Evolutionary conservation across 768 basidiomycete species (phyloP), one percentile per base, ranked within the genome.

Genomic region (Brasilioporus rufonigricans): DNA sequence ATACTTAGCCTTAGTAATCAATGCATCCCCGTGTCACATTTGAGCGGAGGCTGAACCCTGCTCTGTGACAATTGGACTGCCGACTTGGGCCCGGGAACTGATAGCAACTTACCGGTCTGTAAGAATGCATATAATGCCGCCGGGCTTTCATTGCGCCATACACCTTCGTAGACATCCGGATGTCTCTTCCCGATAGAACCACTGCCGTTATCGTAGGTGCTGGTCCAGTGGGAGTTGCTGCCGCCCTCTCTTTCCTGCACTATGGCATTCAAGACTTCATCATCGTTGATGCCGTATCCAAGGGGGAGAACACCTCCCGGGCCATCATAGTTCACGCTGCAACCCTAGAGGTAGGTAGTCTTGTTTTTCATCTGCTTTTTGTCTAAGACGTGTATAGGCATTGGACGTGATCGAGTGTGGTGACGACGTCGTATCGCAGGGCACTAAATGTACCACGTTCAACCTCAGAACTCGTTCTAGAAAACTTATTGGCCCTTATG

Each of bases 191-290:
- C 0, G 48, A 59, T 2, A 62, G 54, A 41, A 76, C 78, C 3
- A 75, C 74, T 19, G 65, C 81, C 19, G 74, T 82, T 44, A 71
- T 83, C 26, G 75, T 82, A 10, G 81, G 80, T 36, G 77, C 78
- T 21, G 80, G 81, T 14, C 81, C 81, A 21, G 63, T 71, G 0
- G 81, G 81, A 12, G 74, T 82, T 44, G 68, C 76, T 2, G 65
- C 73, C 44, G 80, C 80, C 14, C 61, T 80, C 16, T 73, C 80
- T 21, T 74, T 83, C 5, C 60, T 69, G 16, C 67, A 74, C 12
- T 71, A 76, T 6, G 76, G 75, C 3, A 71, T 73, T 44, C 65
- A 54, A 31, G 74, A 80, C 38, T 53, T 83, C 65, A 55, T 74
- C 13, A 64, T 80, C 16, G 77, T 81, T 3, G 80, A 83, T 48